These are phyloP conservation scores for Aspergillus ibericus DNA, from an alignment of 2,329 filamentous ascomycete genomes.

Conservation along the genomic window DNA sequence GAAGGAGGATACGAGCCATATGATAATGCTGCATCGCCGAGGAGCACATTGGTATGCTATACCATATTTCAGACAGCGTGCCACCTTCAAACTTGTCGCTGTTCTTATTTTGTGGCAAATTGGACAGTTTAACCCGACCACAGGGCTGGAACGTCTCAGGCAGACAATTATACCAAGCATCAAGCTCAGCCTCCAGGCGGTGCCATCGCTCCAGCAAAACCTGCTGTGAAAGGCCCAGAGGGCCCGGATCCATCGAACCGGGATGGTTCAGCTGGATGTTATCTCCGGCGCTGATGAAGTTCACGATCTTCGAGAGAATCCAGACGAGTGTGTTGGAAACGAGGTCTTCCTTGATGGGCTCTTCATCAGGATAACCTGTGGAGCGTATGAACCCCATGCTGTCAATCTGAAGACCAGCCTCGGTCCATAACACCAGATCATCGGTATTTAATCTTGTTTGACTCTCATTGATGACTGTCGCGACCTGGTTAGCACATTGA, in stretches of 20 bases:
- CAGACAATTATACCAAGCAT: conserved; percentile 59
- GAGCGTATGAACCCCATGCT: conserved; percentile 52
- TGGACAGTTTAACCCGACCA: conserved; percentile 48
- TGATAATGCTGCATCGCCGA: conserved; percentile 57
- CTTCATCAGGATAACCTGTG: conserved; percentile 38
- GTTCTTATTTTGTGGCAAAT: conserved; percentile 20
- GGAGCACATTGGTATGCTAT: conserved; percentile 64
- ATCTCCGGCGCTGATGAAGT: conserved; percentile 62
- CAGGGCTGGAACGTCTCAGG: conserved; percentile 61
- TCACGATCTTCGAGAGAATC: conserved; percentile 66
- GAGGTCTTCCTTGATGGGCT: conserved; percentile 61
- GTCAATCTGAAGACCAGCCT: conserved; percentile 61
- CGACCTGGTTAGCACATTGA: neutral
- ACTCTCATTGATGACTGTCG: conserved; percentile 55
- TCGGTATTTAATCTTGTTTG: conserved; percentile 62
- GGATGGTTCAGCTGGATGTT: conserved; percentile 40
- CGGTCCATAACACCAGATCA: conserved; percentile 63
- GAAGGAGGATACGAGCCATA: conserved; percentile 44
- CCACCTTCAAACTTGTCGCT: conserved; percentile 35
- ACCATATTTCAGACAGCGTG: conserved; percentile 61
- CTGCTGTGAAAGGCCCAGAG: conserved; percentile 39
- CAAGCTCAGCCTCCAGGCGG: conserved; percentile 56
- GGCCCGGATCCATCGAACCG: conserved; percentile 26
- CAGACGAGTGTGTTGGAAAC: conserved; percentile 65
- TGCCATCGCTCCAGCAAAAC: conserved; percentile 51